A percentile compares a stretch with the other conserved stretches of the same genome.
Evolutionary conservation across 2,329 filamentous ascomycete genomes (phyloP).

Genomic region (Trichoderma aggressivum): DNA sequence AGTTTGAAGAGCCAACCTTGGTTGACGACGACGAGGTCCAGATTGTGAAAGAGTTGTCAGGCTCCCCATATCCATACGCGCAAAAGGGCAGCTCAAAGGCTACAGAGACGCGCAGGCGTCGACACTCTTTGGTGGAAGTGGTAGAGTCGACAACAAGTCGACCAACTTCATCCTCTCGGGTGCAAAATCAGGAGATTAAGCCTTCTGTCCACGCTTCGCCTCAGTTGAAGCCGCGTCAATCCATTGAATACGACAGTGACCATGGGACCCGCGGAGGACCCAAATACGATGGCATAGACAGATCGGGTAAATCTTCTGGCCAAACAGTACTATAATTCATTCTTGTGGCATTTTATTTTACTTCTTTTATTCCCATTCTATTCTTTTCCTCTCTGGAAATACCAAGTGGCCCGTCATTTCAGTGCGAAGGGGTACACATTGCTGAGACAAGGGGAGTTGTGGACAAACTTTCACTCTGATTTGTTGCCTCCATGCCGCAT

Average conservation of each 20-base stretch:
- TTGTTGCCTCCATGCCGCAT: not conserved
- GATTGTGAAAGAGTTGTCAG: conserved; percentile 1
- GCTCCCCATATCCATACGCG: not conserved
- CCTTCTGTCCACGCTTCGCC: not conserved
- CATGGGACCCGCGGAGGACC: conserved; percentile 16
- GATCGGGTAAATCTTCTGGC: conserved; percentile 23
- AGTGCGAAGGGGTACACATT: not conserved
- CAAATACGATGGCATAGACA: conserved; percentile 35
- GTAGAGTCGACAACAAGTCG: not conserved
- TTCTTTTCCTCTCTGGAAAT: not conserved
- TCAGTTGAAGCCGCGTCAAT: conserved; percentile 3
- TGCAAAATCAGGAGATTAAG: not conserved
- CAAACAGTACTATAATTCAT: not conserved
- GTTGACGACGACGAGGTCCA: conserved; percentile 8
- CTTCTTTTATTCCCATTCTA: not conserved
- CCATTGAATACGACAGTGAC: conserved; percentile 24
- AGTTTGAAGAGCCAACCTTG: not conserved
- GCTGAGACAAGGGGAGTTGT: not conserved
- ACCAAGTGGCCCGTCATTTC: not conserved
- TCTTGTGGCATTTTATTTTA: not conserved
- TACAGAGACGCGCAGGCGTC: not conserved
- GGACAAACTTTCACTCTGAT: not conserved
- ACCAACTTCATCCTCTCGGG: not conserved
- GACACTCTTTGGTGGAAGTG: conserved; percentile 12
- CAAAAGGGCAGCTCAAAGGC: not conserved